Percentiles rank a stretch among this genome's conserved stretches.
These are phyloP conservation scores for Fraxinus paxiana DNA, from an alignment of 305 asterid genomes.

Conservation along the genomic window DNA sequence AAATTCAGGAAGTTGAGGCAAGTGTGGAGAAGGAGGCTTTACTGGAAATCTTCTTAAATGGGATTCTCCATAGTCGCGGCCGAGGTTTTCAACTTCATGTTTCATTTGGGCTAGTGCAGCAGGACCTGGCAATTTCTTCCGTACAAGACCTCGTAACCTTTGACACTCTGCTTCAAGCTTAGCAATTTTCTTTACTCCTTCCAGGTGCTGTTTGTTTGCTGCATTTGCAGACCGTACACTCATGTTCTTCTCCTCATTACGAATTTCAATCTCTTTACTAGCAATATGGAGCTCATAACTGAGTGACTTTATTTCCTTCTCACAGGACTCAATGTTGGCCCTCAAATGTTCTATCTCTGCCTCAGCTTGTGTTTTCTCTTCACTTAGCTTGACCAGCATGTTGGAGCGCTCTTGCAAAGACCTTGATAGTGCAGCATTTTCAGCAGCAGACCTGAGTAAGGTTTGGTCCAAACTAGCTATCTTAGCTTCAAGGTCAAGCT, in stretches of 20 bases:
- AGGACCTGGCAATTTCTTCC: slow-evolving; percentile 93
- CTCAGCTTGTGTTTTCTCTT: slow-evolving; percentile 74
- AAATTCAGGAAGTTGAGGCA: slow-evolving; percentile 55
- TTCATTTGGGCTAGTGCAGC: slow-evolving; percentile 96
- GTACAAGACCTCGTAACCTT: slow-evolving; percentile 90
- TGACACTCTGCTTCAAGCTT: slow-evolving; percentile 96
- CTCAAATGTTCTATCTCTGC: slow-evolving; percentile 65
- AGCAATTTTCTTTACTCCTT: slow-evolving; percentile 85
- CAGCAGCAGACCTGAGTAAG: slow-evolving; percentile 67
- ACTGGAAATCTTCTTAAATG: slow-evolving; percentile 68
- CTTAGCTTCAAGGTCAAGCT: slow-evolving; percentile 63
- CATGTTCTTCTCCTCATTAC: slow-evolving; percentile 92
- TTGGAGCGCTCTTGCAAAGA: slow-evolving; percentile 86
- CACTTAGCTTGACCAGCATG: slow-evolving; percentile 73
- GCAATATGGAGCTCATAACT: slow-evolving; percentile 75
- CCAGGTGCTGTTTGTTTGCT: slow-evolving; percentile 83
- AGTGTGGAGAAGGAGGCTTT: slow-evolving; percentile 61
- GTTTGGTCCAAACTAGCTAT: slow-evolving; percentile 64
- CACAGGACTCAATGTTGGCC: slow-evolving; percentile 60
- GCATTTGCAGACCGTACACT: slow-evolving; percentile 88
- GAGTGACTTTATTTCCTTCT: slow-evolving; percentile 69
- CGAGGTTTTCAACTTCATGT: slow-evolving; percentile 83
- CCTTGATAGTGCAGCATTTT: slow-evolving; percentile 71
- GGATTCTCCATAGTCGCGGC: slow-evolving; percentile 71
- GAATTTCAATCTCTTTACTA: slow-evolving; percentile 79